Conservation (phyloP, 192 early-diverging fungal species). For the Linnemannia hyalina region DNA sequence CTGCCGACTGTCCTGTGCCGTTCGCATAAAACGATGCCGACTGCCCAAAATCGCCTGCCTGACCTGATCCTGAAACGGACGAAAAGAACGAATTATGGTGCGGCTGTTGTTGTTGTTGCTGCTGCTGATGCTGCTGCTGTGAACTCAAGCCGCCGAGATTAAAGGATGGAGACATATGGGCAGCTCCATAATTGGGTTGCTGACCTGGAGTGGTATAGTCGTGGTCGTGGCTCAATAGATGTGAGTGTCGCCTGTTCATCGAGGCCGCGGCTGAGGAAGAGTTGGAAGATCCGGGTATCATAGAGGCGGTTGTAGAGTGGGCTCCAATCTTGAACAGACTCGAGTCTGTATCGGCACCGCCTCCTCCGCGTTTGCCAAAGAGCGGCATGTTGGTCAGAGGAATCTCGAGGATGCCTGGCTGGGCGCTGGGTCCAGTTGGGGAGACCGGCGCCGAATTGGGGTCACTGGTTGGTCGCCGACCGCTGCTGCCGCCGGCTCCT, state of each 20-base stretch:
- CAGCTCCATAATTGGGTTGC: conserved; percentile 9
- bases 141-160: conserved; percentile 30
- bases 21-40: conserved; percentile 35
- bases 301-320: conserved; percentile 20
- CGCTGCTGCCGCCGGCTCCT: conserved; percentile 1
- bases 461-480: conserved; percentile 36
- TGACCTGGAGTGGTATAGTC: conserved; percentile 36
- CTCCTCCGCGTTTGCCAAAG: conserved; percentile 24
- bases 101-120: conserved; percentile 11
- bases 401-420: conserved; percentile 31
- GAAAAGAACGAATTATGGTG: conserved; percentile 40
- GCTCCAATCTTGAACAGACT: conserved; percentile 48
- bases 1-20: neutral
- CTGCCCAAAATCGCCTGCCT: conserved; percentile 40
- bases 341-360: conserved; percentile 26
- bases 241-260: conserved; percentile 41
- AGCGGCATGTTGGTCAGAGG: conserved; percentile 30
- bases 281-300: conserved; percentile 15
- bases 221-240: conserved; percentile 49
- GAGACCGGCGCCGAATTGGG: conserved; percentile 29
- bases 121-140: conserved; percentile 3
- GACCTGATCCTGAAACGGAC: conserved; percentile 25
- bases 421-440: conserved; percentile 5
- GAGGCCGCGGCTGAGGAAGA: conserved; percentile 13
- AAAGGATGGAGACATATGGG: conserved; percentile 31